These are phyloP conservation scores for Uncinocarpus reesii DNA, from an alignment of 2,329 filamentous ascomycete genomes.

Conservation along the genomic window DNA sequence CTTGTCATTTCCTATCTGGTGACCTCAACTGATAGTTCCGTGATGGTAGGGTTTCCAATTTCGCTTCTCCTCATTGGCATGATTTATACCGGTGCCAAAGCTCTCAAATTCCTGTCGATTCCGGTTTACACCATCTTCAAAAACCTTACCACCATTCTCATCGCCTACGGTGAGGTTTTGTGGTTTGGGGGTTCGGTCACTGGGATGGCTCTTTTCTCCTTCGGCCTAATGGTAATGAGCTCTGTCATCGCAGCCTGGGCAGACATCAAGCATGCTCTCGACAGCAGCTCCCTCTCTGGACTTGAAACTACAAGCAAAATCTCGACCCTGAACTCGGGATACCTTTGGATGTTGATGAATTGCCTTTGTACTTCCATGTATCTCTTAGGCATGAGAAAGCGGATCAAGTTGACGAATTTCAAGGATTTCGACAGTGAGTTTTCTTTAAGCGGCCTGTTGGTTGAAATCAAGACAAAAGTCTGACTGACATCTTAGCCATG, in stretches of 20 bases:
- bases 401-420: constrained; percentile 99
- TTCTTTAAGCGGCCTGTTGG: neutral
- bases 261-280: constrained; percentile 77
- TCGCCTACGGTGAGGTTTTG: constrained; percentile 93
- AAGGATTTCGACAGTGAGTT: constrained; percentile 97
- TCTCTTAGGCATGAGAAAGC: constrained; percentile 87
- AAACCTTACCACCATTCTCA: constrained; percentile 97
- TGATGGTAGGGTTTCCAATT: constrained; percentile 76
- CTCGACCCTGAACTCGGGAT: constrained; percentile 85
- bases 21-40: neutral
- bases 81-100: constrained; percentile 97
- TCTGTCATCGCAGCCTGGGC: constrained; percentile 94
- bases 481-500: constrained; percentile 59
- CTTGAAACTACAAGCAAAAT: constrained; percentile 61
- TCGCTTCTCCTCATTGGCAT: constrained; percentile 92
- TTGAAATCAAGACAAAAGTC: neutral
- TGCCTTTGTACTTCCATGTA: constrained; percentile 90
- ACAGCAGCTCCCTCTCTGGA: constrained; percentile 45
- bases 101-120: constrained; percentile 90
- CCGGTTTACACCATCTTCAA: constrained; percentile 99
- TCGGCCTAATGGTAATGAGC: constrained; percentile 91
- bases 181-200: constrained; percentile 96
- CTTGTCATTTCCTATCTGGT: neutral
- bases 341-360: constrained; percentile 96
- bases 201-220: constrained; percentile 77